Percentiles rank a stretch among this genome's conserved stretches.
Evolutionary conservation across 2,329 filamentous ascomycete species (phyloP).

Genomic region (Chlorencoelia australis): DNA sequence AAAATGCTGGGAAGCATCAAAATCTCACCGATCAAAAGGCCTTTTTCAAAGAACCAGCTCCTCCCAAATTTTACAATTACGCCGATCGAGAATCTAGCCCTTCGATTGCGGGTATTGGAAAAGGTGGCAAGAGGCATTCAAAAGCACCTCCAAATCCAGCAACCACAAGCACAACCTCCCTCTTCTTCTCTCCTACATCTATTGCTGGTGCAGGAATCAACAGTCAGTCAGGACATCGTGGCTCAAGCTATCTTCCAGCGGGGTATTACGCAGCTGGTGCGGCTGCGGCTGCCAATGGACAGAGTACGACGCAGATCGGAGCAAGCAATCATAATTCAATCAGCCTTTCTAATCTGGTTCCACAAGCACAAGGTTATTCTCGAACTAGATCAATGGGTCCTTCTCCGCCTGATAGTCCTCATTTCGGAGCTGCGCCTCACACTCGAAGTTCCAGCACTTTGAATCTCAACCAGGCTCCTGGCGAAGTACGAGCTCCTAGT

Average conservation of each 20-base stretch:
- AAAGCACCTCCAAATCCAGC: constrained; percentile 28
- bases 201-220: constrained; percentile 44
- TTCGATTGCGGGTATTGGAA: constrained; percentile 18
- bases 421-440: constrained; percentile 12
- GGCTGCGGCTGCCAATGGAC: constrained; percentile 25
- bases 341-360: constrained; percentile 45
- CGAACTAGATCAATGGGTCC: constrained; percentile 34
- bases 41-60: constrained; percentile 42
- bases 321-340: constrained; percentile 37
- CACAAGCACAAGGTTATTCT: constrained; percentile 41
- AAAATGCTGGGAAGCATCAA: constrained; percentile 70
- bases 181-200: constrained; percentile 95
- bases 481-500: constrained; percentile 64
- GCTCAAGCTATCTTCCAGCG: constrained; percentile 75
- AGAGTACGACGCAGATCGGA: constrained; percentile 25
- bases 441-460: constrained; percentile 52
- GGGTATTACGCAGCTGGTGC: constrained; percentile 76
- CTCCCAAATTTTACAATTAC: constrained; percentile 53
- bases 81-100: constrained; percentile 38
- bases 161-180: constrained; percentile 19
- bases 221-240: constrained; percentile 47
- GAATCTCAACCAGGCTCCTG: constrained; percentile 49
- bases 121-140: constrained; percentile 26
- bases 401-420: constrained; percentile 53
- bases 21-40: constrained; percentile 61